Base-by-base conservation (phyloP, 1,139 yeast species). In the Saccharomycopsis hybrid region DNA sequence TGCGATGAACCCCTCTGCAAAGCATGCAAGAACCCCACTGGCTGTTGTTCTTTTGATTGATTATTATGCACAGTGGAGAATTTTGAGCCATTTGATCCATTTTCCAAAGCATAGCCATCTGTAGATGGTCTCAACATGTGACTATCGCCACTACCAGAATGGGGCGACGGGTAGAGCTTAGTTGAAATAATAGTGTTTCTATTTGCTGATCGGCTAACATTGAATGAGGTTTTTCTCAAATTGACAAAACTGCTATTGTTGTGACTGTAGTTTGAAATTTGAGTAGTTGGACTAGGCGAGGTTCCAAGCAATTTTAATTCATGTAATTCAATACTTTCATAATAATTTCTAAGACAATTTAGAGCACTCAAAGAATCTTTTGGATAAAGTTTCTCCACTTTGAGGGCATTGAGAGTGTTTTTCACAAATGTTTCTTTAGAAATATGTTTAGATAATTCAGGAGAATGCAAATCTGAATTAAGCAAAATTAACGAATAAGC, bases 401-500 rank as follows among this genome's bases (percentile, higher is more conserved):
- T 57, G 36, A 65, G 51, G 0, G 67, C 67, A 11, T 57, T 46
- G 55, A 74, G 64, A 4, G 82, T 77, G 60, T 78, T 78, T 54
- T 67, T 69, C 50, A 78, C 73, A 58, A 74, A 78, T 57, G 72
- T 77, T 8, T 59, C 53, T 43, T 58, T 61, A 5, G 60, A 55
- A 29, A 65, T 65, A 35, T 53, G 56, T 29, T 57, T 58, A 9
- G 59, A 57, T n/a, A 58, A 50, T 56, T 74, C 80, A 11, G 66
- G 57, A 54, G 77, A 75, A 62, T 78, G 82, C 52, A 78, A 66
- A 18, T 80, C 78, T 2, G 82, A 77, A 58, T 78, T 78, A 49
- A 77, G 66, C 54, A 78, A 65, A 50, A 78, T 74, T 61, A 78
- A 69, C 43, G 77, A 68, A 62, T 78, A 78, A 47, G 78, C 67